phyloP scores from a whole-genome alignment of 2,329 filamentous ascomycete genomes.

The Trichoderma pleuroti region DNA sequence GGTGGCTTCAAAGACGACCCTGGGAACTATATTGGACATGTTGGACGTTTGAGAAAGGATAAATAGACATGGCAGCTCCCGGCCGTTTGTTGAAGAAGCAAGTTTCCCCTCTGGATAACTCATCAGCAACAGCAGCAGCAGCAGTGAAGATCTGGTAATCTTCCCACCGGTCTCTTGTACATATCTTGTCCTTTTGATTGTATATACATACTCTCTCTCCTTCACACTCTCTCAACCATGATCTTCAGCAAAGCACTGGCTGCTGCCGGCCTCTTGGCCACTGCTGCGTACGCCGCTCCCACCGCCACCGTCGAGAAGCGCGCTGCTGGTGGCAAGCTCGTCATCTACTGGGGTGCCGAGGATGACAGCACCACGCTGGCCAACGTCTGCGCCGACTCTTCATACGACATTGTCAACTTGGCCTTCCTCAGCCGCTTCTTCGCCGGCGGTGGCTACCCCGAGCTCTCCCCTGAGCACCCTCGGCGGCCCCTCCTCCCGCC shows the following conservation, averaged over 20 bases:
- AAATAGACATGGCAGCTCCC: slow-evolving; percentile 11
- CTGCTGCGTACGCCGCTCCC: slow-evolving; percentile 13
- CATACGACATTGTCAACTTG: slow-evolving; percentile 26
- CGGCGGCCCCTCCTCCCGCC: slow-evolving; percentile 13
- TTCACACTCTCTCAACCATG: not conserved
- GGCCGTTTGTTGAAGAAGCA: not conserved
- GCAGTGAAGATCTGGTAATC: slow-evolving; percentile 21
- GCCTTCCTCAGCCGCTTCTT: slow-evolving; percentile 25
- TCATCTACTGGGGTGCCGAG: slow-evolving; percentile 26
- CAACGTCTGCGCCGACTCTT: slow-evolving; percentile 22
- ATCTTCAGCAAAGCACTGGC: slow-evolving; percentile 19
- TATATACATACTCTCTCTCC: not conserved
- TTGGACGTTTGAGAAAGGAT: not conserved
- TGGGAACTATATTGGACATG: not conserved
- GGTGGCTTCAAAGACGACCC: not conserved
- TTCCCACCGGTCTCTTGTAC: slow-evolving; percentile 19
- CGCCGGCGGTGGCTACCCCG: slow-evolving; percentile 19
- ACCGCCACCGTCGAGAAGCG: slow-evolving; percentile 14
- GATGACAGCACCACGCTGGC: slow-evolving; percentile 22
- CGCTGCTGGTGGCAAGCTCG: slow-evolving; percentile 21
- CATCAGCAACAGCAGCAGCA: not conserved
- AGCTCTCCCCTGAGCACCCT: slow-evolving; percentile 11
- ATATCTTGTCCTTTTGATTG: slow-evolving; percentile 3
- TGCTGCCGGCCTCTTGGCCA: slow-evolving; percentile 18
- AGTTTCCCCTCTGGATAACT: slow-evolving; percentile 1